Base-by-base conservation (phyloP, 768 basidiomycete species). In the Chalciporus pseudorubinellus region DNA sequence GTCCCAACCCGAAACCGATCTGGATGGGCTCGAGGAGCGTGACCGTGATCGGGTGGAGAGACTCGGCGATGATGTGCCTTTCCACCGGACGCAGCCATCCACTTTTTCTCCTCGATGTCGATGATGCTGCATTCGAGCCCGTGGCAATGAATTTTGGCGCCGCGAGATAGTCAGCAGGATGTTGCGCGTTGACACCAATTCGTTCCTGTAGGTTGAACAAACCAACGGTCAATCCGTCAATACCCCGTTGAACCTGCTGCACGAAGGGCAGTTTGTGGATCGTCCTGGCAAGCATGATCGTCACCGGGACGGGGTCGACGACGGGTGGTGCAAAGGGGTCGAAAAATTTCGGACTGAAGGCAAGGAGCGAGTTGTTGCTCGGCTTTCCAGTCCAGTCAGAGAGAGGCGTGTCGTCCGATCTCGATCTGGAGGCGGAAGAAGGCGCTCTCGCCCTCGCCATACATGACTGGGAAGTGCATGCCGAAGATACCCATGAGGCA, bases 401-500 rank as follows among this genome's bases (percentile, higher is more conserved):
- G 24, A 64, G 51, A 5, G 62, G 53, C n/a, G 59, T 36, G 18
- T 64, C 63, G 11, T 58, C 62, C 1, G 62, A 59, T 6, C 26
- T 52, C 64, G 48, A 55, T 53, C 49, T 65, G 65, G 29, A 69
- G 60, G 20, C 67, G 57, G 29, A 24, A 42, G 16, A 69, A 69
- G 9, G 67, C 67, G 14, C 57, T 46, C 7, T 47, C 50, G 22
- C 60, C 64, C 29, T 64, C 68, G 26, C 68, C 68, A 34, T 70
- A 68, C 56, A 59, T 53, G 39, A 68, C 60, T 12, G 68, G 58
- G 40, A 68, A 49, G 38, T 59, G 53, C 18, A 66, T 60, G 28
- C 58, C 53, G 24, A 68, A 63, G 40, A 68, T 49, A 13, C 66
- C 68, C 56, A 68, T 60, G 39, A 68, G 55, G 21, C 51, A 59